Evolutionary conservation across 331 rosid species (phyloP).

Genomic region (Malus hybrid): DNA sequence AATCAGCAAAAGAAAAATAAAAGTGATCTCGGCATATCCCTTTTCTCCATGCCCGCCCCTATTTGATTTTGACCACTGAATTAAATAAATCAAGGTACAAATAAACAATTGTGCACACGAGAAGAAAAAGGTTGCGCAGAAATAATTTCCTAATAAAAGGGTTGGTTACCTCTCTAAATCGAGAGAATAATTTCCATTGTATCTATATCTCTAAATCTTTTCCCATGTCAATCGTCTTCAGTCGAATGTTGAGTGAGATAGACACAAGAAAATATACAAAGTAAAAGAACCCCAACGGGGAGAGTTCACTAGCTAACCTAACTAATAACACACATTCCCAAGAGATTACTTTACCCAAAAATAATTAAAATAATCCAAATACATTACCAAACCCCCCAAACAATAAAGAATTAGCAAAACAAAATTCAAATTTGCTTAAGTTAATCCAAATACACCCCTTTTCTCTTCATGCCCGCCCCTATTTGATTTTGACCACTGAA

Average conservation of each 20-base stretch:
- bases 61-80: no score
- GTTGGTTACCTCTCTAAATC: no score
- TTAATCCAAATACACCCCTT: no score
- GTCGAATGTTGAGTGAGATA: rapidly evolving
- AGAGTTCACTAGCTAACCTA: neutral
- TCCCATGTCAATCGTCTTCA: rapidly evolving
- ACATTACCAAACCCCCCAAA: no score
- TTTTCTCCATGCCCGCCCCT: rapidly evolving
- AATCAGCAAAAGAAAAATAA: neutral
- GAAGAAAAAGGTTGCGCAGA: neutral
- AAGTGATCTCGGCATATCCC: neutral
- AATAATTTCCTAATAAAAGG: no score
- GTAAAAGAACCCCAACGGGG: neutral
- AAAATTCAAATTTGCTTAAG: no score
- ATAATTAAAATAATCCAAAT: neutral
- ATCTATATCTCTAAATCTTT: neutral
- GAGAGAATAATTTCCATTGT: neutral
- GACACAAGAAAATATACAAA: no score
- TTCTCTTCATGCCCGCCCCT: neutral
- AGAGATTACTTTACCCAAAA: neutral
- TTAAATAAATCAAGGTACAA: no score
- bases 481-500: no score
- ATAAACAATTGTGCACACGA: neutral
- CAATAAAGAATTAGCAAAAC: no score
- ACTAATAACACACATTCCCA: neutral